Base-by-base conservation (phyloP, 768 basidiomycete genomes). In the Xanthoconium purpureum region DNA sequence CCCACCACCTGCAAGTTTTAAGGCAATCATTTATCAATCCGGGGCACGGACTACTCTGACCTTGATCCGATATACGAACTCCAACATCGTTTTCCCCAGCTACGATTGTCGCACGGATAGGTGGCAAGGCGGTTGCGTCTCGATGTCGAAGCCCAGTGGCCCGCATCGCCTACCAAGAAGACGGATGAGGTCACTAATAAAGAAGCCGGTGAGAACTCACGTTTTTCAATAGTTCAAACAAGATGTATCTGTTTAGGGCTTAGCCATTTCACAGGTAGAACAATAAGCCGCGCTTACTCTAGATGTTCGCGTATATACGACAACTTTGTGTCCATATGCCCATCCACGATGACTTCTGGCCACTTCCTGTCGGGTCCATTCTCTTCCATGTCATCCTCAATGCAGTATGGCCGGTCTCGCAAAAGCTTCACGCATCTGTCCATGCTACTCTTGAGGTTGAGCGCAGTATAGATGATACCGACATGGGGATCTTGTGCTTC, bases 61-160 rank as follows among this genome's bases (percentile, higher is more conserved):
- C 94, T 82, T 91, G 85, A 67, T 96, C 93, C n/a, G 92, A 93
- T 74, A 96, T 87, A 38, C 93, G 86, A 48, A 96, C 80, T 7
- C 83, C 80, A 45, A 96, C 80, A 48, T 90, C 82, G 50, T 91
- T 80, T 33, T 84, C 78, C 2, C 87, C 86, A 3, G 85, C 83
- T 9, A 86, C 85, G 45, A 96, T 84, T 0, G 93, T 95, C 1
- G 85, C 86, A 30, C 74, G 77, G 50, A 94, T 85, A 2, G 81
- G 76, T n/a, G 89, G 88, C 40, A 83, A 70, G 3, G 58, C 55
- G n/a, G 66, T 33, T 6, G 74, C 69, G 35, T 75, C 64, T 6
- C 66, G 72, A 64, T 90, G 83, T 45, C 77, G 77, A 36, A 78
- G 54, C 20, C 77, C 74, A 14, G 87, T 91, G 6, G 89, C 88